These are phyloP conservation scores for Penicillium dipodomyicola DNA, from an alignment of 495 filamentous ascomycete genomes.

Conservation along the genomic window DNA sequence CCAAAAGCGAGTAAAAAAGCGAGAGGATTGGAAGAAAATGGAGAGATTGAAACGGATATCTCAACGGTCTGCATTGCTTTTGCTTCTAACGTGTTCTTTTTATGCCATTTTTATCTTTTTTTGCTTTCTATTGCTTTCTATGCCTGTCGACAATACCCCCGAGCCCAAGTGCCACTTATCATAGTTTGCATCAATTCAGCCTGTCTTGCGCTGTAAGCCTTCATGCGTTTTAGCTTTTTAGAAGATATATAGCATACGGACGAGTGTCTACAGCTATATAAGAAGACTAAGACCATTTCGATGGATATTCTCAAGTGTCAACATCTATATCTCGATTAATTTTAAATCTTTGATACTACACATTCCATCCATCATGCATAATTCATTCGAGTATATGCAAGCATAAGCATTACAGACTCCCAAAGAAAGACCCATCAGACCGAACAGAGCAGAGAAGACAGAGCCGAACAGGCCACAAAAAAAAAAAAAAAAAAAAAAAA, in stretches of 20 bases:
- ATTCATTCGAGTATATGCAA: slow-evolving; percentile 11
- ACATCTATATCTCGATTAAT: slow-evolving; percentile 7
- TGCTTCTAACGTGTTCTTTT: slow-evolving; percentile 16
- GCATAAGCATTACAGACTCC: slow-evolving; percentile 3
- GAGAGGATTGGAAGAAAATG: neutral
- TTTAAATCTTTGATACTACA: slow-evolving; percentile 4
- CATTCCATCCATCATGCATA: slow-evolving; percentile 7
- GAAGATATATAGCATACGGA: neutral
- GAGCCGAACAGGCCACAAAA: neutral
- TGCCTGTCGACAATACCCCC: slow-evolving; percentile 11
- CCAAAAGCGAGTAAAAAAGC: slow-evolving; percentile 11
- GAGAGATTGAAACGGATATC: slow-evolving; percentile 2
- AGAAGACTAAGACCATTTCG: neutral
- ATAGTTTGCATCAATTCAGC: slow-evolving; percentile 13
- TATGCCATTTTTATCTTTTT: slow-evolving; percentile 3
- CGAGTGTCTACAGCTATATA: neutral
- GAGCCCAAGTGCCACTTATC: slow-evolving; percentile 5
- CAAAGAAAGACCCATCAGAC: slow-evolving; percentile 8
- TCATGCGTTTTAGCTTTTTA: neutral
- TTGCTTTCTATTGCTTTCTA: slow-evolving; percentile 7
- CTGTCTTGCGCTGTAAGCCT: neutral
- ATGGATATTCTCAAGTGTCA: slow-evolving; percentile 8
- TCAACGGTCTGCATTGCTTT: slow-evolving; percentile 3
- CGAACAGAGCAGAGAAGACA: slow-evolving; percentile 1
- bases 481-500: slow-evolving; percentile 1